These are phyloP conservation scores for Byssothecium circinans DNA, from an alignment of 2,329 filamentous ascomycete genomes.

Conservation along the genomic window DNA sequence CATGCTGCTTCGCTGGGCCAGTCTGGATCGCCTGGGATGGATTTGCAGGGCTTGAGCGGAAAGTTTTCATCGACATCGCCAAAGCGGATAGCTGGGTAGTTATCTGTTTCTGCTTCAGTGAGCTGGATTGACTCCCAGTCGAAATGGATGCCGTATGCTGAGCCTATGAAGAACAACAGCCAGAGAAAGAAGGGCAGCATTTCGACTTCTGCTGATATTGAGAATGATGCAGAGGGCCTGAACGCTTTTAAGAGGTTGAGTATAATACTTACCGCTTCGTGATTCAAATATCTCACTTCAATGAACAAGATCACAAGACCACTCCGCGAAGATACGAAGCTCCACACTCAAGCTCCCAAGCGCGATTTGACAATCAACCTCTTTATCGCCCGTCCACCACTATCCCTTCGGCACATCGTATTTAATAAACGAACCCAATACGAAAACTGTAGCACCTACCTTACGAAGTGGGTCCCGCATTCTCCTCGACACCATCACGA, in stretches of 20 bases:
- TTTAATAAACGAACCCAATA: too few species aligned
- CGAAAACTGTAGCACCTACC: not conserved
- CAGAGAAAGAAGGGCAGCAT: conserved; percentile 9
- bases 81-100: conserved; percentile 21
- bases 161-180: not conserved
- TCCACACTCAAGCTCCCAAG: too few species aligned
- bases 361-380: too few species aligned
- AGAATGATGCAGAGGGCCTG: not conserved
- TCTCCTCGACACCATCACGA: too few species aligned
- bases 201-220: not conserved
- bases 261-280: not conserved
- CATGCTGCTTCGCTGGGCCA: conserved; percentile 28
- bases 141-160: conserved; percentile 21
- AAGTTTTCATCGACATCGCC: conserved; percentile 3
- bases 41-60: conserved; percentile 17
- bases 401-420: too few species aligned
- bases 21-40: conserved; percentile 19
- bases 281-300: not conserved
- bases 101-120: conserved; percentile 18
- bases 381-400: too few species aligned
- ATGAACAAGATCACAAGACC: too few species aligned
- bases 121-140: conserved; percentile 28
- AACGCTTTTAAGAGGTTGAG: not conserved
- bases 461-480: not conserved
- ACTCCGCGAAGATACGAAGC: too few species aligned